Percentiles rank a stretch among this genome's conserved stretches.
phyloP scores from a whole-genome alignment of 2,329 filamentous ascomycete genomes.

The Paraphoma chrysanthemicola region DNA sequence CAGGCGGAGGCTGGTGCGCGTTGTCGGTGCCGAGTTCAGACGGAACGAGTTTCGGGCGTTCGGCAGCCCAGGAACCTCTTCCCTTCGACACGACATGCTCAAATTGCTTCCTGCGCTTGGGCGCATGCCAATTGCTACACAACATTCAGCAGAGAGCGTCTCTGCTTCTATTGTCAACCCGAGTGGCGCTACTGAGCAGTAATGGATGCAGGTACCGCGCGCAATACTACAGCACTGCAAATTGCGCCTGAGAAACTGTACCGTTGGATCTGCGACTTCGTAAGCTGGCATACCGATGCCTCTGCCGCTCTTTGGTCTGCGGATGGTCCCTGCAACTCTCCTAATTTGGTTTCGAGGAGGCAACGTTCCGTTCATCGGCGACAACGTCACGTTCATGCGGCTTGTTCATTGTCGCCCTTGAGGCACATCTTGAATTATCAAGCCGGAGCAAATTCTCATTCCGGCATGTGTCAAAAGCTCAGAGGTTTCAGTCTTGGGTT shows the following conservation, averaged over 20 bases:
- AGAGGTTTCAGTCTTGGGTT: slow-evolving; percentile 38
- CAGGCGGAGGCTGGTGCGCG: slow-evolving; percentile 18
- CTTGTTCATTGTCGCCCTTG: slow-evolving; percentile 21
- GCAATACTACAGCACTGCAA: background rate
- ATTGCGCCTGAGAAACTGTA: background rate
- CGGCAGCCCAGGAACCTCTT: slow-evolving; percentile 4
- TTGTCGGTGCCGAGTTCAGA: slow-evolving; percentile 24
- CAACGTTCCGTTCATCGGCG: slow-evolving; percentile 11
- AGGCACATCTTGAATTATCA: background rate
- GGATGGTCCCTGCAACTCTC: slow-evolving; percentile 18
- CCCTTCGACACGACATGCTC: background rate
- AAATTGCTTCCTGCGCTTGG: slow-evolving; percentile 3
- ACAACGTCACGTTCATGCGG: slow-evolving; percentile 35
- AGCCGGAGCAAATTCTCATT: background rate
- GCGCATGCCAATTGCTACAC: slow-evolving; percentile 5
- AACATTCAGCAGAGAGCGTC: background rate
- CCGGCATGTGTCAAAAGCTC: slow-evolving; percentile 30
- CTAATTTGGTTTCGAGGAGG: slow-evolving; percentile 30
- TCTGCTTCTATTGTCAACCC: background rate
- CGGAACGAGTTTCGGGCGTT: slow-evolving; percentile 25
- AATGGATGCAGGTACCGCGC: slow-evolving; percentile 10
- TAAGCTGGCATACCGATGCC: slow-evolving; percentile 16
- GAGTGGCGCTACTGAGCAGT: background rate
- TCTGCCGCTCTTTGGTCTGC: slow-evolving; percentile 8
- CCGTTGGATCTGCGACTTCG: slow-evolving; percentile 3